These are phyloP conservation scores for Dinochytrium kinnereticum DNA, from an alignment of 371 early-diverging fungal genomes.

Conservation along the genomic window DNA sequence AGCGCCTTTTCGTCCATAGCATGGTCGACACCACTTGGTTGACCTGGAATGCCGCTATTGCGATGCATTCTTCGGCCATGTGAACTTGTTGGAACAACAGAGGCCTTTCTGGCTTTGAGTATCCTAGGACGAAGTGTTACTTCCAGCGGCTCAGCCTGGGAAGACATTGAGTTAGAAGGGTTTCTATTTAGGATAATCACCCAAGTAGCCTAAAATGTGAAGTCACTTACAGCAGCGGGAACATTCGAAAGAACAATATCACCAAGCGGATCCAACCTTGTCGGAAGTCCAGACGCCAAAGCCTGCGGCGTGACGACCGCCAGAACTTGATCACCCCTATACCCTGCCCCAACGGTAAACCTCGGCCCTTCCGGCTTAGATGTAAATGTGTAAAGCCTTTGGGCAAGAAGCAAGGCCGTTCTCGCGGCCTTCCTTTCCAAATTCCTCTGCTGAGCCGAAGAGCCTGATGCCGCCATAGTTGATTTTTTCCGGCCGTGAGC, in stretches of 20 bases:
- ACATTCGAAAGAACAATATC: conserved; percentile 1
- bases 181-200: not conserved
- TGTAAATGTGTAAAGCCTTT: not conserved
- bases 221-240: not conserved
- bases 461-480: not conserved
- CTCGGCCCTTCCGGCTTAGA: conserved; percentile 4
- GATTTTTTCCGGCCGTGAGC: conserved; percentile 1
- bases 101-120: conserved; percentile 36
- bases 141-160: conserved; percentile 16
- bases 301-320: not conserved
- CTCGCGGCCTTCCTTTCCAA: conserved; percentile 14
- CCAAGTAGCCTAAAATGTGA: not conserved
- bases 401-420: not conserved
- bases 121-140: not conserved
- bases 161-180: not conserved
- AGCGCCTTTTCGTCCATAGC: not conserved
- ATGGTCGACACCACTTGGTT: not conserved
- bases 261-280: not conserved
- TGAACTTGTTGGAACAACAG: conserved; percentile 38
- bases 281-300: not conserved
- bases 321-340: conserved; percentile 11
- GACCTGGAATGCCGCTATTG: not conserved
- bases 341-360: conserved; percentile 11
- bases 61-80: not conserved
- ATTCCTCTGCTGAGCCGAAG: conserved; percentile 3